A percentile compares a stretch with the other conserved stretches of the same genome.
These are phyloP conservation scores for Erodium trifolium DNA, from an alignment of 441 rosid species.

Conservation along the genomic window DNA sequence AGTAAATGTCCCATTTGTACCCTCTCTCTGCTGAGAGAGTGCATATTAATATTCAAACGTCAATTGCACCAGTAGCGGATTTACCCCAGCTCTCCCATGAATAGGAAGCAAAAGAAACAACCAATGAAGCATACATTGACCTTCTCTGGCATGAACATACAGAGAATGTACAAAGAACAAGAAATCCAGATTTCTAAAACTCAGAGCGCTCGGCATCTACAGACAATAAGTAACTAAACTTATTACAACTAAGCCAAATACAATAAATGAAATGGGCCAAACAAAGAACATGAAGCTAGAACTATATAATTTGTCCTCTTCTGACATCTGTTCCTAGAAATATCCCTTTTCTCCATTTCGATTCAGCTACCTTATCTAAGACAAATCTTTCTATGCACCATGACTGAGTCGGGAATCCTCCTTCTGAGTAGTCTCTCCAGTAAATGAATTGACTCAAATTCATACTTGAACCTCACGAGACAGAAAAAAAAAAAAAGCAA, in stretches of 20 bases:
- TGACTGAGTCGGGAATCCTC: not conserved
- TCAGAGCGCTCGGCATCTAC: not conserved
- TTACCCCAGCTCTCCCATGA: not conserved
- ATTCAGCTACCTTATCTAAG: not conserved
- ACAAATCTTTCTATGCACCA: not conserved
- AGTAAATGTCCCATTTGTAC: too few species aligned
- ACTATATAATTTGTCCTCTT: not conserved
- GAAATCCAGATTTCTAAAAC: not conserved
- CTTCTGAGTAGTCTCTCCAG: not conserved
- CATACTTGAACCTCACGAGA: not conserved
- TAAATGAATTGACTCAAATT: not conserved
- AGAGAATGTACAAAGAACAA: not conserved
- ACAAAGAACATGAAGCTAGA: constrained; percentile 1
- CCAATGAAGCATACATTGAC: not conserved
- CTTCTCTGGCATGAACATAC: not conserved
- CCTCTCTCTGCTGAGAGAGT: not conserved
- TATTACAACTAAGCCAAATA: not conserved
- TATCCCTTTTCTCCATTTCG: not conserved
- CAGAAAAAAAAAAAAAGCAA: too few species aligned
- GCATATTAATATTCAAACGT: not conserved
- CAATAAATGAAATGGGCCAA: not conserved
- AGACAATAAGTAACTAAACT: not conserved
- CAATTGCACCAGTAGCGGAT: not conserved
- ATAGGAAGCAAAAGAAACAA: not conserved
- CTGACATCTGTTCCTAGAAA: not conserved